Conservation (phyloP, 148 eudicot species). For the Pouteria glomerata region DNA sequence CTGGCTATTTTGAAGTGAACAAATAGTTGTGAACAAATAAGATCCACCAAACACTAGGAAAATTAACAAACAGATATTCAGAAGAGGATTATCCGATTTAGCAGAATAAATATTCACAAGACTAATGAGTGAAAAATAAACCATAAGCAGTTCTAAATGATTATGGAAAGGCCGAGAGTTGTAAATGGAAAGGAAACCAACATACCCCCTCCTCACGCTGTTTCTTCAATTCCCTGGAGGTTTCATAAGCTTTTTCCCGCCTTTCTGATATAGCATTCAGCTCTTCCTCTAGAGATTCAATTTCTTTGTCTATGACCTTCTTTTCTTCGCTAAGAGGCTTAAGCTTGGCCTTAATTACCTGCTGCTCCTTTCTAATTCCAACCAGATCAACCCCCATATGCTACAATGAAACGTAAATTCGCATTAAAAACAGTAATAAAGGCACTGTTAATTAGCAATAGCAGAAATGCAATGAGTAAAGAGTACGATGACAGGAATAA, state of each 20-base stretch:
- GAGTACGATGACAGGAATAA: neutral
- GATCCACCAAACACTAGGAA: neutral
- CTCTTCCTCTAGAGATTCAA: slow-evolving; percentile 37
- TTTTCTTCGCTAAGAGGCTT: slow-evolving; percentile 40
- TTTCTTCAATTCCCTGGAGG: slow-evolving; percentile 32
- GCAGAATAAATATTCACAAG: neutral
- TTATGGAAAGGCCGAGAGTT: neutral
- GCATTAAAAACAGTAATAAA: neutral
- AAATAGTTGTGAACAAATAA: neutral
- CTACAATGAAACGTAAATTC: slow-evolving; percentile 26
- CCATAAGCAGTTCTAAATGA: neutral
- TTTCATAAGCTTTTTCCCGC: slow-evolving; percentile 30
- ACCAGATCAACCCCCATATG: slow-evolving; percentile 65
- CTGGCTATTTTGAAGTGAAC: neutral
- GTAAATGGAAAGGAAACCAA: slow-evolving; percentile 3
- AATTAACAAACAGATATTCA: neutral
- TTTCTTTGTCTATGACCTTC: slow-evolving; percentile 31
- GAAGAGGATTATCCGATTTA: neutral
- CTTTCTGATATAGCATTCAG: slow-evolving; percentile 26
- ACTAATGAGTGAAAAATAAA: neutral
- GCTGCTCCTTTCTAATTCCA: slow-evolving; percentile 67
- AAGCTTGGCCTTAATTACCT: slow-evolving; percentile 35
- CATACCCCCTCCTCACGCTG: slow-evolving; percentile 54
- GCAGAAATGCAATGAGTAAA: neutral
- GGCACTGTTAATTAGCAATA: neutral